Evolutionary conservation across 2,329 filamentous ascomycete genomes (phyloP).

Genomic region (Aplosporella prunicola): DNA sequence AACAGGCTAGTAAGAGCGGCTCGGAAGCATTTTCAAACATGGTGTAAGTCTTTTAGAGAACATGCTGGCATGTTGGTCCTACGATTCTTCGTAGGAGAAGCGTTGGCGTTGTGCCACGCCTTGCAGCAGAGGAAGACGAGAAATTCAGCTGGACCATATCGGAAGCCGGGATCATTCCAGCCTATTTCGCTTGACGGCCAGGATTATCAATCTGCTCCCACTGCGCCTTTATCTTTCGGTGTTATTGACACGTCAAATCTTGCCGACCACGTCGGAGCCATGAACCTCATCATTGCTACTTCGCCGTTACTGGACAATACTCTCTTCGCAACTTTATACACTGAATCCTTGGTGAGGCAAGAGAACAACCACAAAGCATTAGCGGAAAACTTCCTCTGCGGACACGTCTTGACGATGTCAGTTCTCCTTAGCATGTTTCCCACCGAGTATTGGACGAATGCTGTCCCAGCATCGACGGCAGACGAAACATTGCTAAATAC

Average conservation of each 20-base stretch:
- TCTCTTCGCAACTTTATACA: slow-evolving; percentile 41
- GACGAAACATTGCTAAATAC: too few relatives aligned
- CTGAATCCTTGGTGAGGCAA: slow-evolving; percentile 34
- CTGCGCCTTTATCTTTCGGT: slow-evolving; percentile 38
- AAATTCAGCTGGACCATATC: slow-evolving; percentile 34
- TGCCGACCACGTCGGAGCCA: slow-evolving; percentile 32
- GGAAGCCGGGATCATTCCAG: slow-evolving; percentile 31
- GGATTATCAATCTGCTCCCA: slow-evolving; percentile 28
- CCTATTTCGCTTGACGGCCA: slow-evolving; percentile 34
- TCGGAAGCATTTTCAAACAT: slow-evolving; percentile 38
- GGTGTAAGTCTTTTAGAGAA: slow-evolving; percentile 35
- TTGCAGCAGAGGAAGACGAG: slow-evolving; percentile 33
- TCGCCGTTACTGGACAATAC: slow-evolving; percentile 38
- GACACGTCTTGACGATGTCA: slow-evolving; percentile 37
- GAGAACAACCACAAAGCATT: slow-evolving; percentile 18
- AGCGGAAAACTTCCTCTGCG: slow-evolving; percentile 36
- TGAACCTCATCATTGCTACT: slow-evolving; percentile 40
- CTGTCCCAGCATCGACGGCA: too few relatives aligned
- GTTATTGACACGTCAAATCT: slow-evolving; percentile 47
- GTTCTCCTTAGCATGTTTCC: slow-evolving; percentile 31
- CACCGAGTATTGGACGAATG: not conserved
- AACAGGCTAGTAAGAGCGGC: slow-evolving; percentile 30
- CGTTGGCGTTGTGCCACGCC: slow-evolving; percentile 43
- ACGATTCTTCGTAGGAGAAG: slow-evolving; percentile 41
- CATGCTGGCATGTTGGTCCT: slow-evolving; percentile 28